A percentile compares a stretch with the other conserved stretches of the same genome.
Conservation (phyloP, 305 asterid genomes). For the Petunia hybrid region DNA sequence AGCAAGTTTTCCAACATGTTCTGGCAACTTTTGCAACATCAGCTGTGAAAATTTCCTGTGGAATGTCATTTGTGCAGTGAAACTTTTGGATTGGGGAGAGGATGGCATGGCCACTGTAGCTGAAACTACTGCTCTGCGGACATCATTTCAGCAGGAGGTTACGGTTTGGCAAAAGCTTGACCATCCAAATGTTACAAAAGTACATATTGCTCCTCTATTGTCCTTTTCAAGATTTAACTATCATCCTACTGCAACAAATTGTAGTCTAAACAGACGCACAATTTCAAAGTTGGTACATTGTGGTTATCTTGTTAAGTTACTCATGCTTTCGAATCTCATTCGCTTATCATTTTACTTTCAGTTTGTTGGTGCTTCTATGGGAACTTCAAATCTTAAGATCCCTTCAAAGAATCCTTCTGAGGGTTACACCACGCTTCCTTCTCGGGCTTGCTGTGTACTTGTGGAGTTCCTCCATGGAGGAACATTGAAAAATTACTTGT, state of each 20-base stretch:
- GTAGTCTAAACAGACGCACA: not conserved
- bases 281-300: not conserved
- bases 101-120: slow-evolving; percentile 80
- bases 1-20: slow-evolving; percentile 14
- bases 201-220: slow-evolving; percentile 33
- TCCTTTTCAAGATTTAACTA: not conserved
- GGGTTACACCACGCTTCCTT: slow-evolving; percentile 67
- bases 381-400: slow-evolving; percentile 79
- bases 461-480: slow-evolving; percentile 87
- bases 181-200: slow-evolving; percentile 81
- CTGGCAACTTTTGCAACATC: not conserved
- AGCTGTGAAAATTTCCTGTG: not conserved
- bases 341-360: slow-evolving; percentile 33
- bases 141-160: slow-evolving; percentile 81
- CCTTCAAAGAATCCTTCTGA: slow-evolving; percentile 80
- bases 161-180: slow-evolving; percentile 90
- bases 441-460: slow-evolving; percentile 82
- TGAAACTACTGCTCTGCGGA: slow-evolving; percentile 74
- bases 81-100: slow-evolving; percentile 91
- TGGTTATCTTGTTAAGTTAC: not conserved
- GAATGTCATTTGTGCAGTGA: slow-evolving; percentile 53
- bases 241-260: not conserved
- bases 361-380: slow-evolving; percentile 96
- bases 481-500: slow-evolving; percentile 65
- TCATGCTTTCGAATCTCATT: slow-evolving; percentile 4